phyloP scores from a whole-genome alignment of 2,329 filamentous ascomycete species.

The Exophiala alcalophila region DNA sequence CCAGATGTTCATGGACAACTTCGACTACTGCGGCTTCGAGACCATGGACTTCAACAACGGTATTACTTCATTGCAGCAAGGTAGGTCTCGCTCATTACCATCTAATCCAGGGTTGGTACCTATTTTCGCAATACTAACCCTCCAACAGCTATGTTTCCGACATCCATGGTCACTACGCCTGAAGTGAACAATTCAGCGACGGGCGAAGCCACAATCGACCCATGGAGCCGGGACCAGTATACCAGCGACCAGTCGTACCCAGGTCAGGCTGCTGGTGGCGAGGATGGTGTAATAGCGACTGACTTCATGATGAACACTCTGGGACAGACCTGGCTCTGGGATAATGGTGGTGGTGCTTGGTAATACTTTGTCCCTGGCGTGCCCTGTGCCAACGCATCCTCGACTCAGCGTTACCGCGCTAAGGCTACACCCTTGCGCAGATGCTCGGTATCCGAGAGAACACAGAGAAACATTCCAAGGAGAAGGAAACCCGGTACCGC shows the following conservation, averaged over 20 bases:
- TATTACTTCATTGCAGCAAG: constrained; percentile 18
- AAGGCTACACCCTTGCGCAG: no score
- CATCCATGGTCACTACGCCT: constrained; percentile 6
- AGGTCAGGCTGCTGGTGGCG: constrained; percentile 4
- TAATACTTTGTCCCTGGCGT: no score
- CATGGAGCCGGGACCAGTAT: constrained; percentile 8
- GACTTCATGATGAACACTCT: constrained; percentile 19
- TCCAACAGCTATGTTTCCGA: constrained; percentile 16
- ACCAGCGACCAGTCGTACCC: constrained; percentile 6
- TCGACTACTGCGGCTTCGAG: constrained; percentile 21
- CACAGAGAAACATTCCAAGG: no score
- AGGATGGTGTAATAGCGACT: constrained; percentile 8
- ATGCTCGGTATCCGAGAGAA: no score
- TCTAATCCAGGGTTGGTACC: background rate
- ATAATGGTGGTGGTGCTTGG: no score
- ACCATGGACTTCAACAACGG: constrained; percentile 23
- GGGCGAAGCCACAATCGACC: background rate
- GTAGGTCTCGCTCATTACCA: background rate
- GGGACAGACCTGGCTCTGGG: constrained; percentile 22
- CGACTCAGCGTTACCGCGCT: no score
- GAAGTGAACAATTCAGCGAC: background rate
- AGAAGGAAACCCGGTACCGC: no score
- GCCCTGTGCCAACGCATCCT: no score
- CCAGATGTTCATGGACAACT: constrained; percentile 2
- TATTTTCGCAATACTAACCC: background rate